Evolutionary conservation across 2,329 filamentous ascomycete species (phyloP).

Genomic region (Hypoxylon sp.): DNA sequence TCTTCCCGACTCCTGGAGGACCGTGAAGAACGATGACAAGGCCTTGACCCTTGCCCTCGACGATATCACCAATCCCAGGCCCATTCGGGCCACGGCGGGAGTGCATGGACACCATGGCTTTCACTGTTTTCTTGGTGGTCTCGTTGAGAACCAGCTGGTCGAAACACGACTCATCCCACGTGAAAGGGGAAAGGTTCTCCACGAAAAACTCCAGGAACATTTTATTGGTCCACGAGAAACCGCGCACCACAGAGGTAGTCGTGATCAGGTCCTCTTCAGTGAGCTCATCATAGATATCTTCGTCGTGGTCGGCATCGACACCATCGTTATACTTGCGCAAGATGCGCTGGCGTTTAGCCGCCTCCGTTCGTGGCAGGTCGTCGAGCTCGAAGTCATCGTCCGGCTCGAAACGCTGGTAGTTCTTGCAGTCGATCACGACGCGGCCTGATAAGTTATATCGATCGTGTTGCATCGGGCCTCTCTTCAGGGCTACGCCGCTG

Average conservation of each 20-base stretch:
- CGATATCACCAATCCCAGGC: conserved; percentile 31
- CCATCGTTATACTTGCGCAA: conserved; percentile 39
- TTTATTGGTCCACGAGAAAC: conserved; percentile 34
- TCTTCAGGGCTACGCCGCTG: conserved; percentile 38
- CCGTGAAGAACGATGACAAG: conserved; percentile 35
- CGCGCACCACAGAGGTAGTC: conserved; percentile 36
- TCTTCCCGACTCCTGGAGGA: conserved; percentile 34
- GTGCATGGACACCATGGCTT: conserved; percentile 28
- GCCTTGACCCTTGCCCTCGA: conserved; percentile 34
- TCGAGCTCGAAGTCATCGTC: conserved; percentile 36
- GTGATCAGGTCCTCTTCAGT: conserved; percentile 39
- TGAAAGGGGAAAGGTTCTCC: conserved; percentile 54
- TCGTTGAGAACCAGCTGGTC: conserved; percentile 26
- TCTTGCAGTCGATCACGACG: conserved; percentile 46
- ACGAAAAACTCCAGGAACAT: conserved; percentile 55
- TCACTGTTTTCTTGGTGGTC: conserved; percentile 23
- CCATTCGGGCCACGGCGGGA: conserved; percentile 11
- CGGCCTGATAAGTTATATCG: conserved; percentile 43
- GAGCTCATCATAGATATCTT: conserved; percentile 33
- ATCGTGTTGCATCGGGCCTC: conserved; percentile 10
- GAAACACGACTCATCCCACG: conserved; percentile 60
- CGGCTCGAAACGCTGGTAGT: conserved; percentile 42
- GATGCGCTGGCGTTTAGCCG: conserved; percentile 40
- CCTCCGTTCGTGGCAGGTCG: conserved; percentile 32
- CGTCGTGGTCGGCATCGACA: conserved; percentile 34